Percentiles rank a stretch among this genome's conserved stretches.
Conservation (phyloP, 2,329 filamentous ascomycete species). For the Calonectria pauciramosa region DNA sequence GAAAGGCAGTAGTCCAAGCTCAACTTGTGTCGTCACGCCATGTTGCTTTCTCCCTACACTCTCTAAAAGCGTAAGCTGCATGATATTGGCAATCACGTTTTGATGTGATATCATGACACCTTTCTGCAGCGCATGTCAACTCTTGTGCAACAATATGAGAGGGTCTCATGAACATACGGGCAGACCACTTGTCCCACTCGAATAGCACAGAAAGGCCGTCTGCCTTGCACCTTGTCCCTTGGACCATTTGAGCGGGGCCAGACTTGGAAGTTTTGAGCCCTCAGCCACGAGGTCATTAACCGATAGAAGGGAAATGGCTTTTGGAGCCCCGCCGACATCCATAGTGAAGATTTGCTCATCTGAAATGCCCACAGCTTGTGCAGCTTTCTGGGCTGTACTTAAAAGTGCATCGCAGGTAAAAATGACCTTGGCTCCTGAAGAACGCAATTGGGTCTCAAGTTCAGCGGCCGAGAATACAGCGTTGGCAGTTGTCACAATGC, state of each 20-base stretch:
- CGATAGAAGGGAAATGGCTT: conserved; percentile 69
- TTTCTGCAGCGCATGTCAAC: conserved; percentile 65
- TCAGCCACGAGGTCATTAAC: conserved; percentile 75
- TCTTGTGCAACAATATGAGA: too few relatives aligned
- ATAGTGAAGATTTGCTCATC: conserved; percentile 77
- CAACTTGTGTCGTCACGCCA: conserved; percentile 58
- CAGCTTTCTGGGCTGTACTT: conserved; percentile 73
- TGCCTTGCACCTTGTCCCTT: conserved; percentile 76
- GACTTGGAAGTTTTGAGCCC: conserved; percentile 66
- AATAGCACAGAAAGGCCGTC: conserved; percentile 84
- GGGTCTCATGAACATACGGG: conserved; percentile 64
- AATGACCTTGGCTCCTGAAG: conserved; percentile 76
- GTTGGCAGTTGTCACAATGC: conserved; percentile 80
- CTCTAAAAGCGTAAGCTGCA: conserved; percentile 70
- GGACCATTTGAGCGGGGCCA: conserved; percentile 71
- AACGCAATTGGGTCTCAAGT: conserved; percentile 78
- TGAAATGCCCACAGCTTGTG: conserved; percentile 73
- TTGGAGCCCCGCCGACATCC: conserved; percentile 71
- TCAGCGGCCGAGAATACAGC: conserved; percentile 79
- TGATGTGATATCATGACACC: conserved; percentile 86
- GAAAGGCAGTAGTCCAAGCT: conserved; percentile 79
- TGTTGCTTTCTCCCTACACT: conserved; percentile 51
- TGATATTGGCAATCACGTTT: conserved; percentile 82
- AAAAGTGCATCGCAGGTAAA: conserved; percentile 80
- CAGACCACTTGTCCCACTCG: conserved; percentile 83